Percentiles rank a stretch among this genome's conserved stretches.
Evolutionary conservation across 805 yeast genomes (phyloP).

Genomic region (Zygosaccharomyces bisporus): DNA sequence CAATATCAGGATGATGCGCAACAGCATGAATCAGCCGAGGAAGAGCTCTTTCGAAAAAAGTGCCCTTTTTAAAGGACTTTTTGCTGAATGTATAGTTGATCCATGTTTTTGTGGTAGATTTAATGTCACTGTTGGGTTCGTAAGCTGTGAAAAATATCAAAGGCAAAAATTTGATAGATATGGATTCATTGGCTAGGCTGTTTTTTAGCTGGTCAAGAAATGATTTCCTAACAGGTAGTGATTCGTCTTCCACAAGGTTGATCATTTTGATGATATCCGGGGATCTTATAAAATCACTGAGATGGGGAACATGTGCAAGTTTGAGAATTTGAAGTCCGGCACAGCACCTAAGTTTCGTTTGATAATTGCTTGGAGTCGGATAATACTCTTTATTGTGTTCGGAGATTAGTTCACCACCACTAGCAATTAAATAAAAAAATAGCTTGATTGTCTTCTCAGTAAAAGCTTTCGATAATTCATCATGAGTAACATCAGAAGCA

Average conservation of each 20-base stretch:
- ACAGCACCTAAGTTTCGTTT: slow-evolving; percentile 56
- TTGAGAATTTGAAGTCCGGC: slow-evolving; percentile 68
- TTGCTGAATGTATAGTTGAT: slow-evolving; percentile 50
- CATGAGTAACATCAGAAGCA: slow-evolving; percentile 33
- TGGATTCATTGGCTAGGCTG: slow-evolving; percentile 45
- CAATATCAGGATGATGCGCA: slow-evolving; percentile 58
- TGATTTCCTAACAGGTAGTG: slow-evolving; percentile 48
- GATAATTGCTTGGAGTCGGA: slow-evolving; percentile 62
- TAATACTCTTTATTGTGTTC: slow-evolving; percentile 38
- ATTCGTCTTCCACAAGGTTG: slow-evolving; percentile 64
- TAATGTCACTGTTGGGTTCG: slow-evolving; percentile 59
- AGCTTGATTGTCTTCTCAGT: slow-evolving; percentile 66
- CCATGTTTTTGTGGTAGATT: slow-evolving; percentile 62
- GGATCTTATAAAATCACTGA: slow-evolving; percentile 51
- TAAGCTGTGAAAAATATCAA: slow-evolving; percentile 69
- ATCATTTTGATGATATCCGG: slow-evolving; percentile 50
- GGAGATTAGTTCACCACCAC: slow-evolving; percentile 72
- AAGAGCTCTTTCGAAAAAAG: slow-evolving; percentile 61
- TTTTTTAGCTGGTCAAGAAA: slow-evolving; percentile 51
- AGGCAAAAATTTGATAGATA: slow-evolving; percentile 66
- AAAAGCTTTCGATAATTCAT: slow-evolving; percentile 40
- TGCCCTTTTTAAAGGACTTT: slow-evolving; percentile 37
- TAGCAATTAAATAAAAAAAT: slow-evolving; percentile 60
- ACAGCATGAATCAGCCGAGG: slow-evolving; percentile 65
- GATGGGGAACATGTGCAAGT: slow-evolving; percentile 53